A percentile compares a stretch with the other conserved stretches of the same genome.
Conservation (phyloP, 2,329 filamentous ascomycete species). For the Penicillium sp. region DNA sequence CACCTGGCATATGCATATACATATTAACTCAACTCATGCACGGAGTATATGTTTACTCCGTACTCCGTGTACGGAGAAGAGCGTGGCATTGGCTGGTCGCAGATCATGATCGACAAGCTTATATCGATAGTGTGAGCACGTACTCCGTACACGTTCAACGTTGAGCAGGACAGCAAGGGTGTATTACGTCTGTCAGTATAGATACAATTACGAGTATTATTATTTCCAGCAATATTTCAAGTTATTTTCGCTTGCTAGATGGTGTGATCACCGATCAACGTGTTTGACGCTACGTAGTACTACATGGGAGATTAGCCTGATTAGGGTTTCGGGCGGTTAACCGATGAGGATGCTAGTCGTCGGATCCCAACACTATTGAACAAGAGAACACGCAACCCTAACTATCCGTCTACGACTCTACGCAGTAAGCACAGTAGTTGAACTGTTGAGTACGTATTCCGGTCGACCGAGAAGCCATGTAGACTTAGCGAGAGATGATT, state of each 20-base stretch:
- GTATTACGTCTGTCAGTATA: background rate
- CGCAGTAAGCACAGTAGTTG: too few species aligned
- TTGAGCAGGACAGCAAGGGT: too few species aligned
- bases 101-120: background rate
- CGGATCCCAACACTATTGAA: background rate
- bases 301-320: background rate
- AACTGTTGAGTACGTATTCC: too few species aligned
- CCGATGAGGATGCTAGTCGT: background rate
- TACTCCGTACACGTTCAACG: too few species aligned
- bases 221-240: background rate
- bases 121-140: background rate
- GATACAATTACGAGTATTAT: background rate
- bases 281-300: background rate
- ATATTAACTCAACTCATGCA: background rate
- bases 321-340: background rate
- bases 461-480: too few species aligned
- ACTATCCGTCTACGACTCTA: too few species aligned
- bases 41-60: background rate
- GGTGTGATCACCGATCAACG: too few species aligned
- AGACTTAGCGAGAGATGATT: too few species aligned
- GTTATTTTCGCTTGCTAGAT: background rate
- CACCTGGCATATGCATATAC: background rate
- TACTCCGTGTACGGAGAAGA: background rate
- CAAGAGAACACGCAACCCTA: too few species aligned
- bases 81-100: background rate